Evolutionary conservation across 192 early-diverging fungal species (phyloP).

Genomic region (Pilaira anomala): DNA sequence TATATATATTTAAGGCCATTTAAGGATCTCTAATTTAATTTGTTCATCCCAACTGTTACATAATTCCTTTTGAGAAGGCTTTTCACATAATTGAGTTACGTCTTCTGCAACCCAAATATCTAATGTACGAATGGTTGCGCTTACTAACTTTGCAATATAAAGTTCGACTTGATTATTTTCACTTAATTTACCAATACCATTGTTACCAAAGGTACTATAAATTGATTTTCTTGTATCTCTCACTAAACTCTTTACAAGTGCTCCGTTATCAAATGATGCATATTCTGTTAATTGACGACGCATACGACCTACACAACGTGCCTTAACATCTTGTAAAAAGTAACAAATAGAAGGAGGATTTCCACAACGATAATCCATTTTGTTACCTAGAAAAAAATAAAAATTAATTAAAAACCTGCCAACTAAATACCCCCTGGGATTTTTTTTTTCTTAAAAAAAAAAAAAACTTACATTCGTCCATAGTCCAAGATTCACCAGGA

Average conservation of each 20-base stretch:
- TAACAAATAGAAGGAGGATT: constrained; percentile 60
- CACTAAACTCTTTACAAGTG: constrained; percentile 22
- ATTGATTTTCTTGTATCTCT: constrained; percentile 18
- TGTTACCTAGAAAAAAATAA: constrained; percentile 26
- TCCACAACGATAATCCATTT: constrained; percentile 57
- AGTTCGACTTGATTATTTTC: constrained; percentile 23
- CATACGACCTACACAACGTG: constrained; percentile 27
- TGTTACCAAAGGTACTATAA: constrained; percentile 10
- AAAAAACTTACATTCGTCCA: constrained; percentile 42
- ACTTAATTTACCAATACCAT: constrained; percentile 27
- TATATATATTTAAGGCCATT: constrained; percentile 29
- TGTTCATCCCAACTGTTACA: constrained; percentile 37
- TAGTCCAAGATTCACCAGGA: constrained; percentile 43
- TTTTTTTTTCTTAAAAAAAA: no score
- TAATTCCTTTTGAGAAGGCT: constrained; percentile 11
- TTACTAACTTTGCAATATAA: constrained; percentile 21
- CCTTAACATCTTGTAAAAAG: constrained; percentile 38
- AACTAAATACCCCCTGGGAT: background rate
- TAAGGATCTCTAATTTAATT: constrained; percentile 33
- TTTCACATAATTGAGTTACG: constrained; percentile 27
- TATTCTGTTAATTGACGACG: constrained; percentile 21
- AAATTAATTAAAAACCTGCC: background rate
- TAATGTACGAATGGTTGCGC: constrained; percentile 17
- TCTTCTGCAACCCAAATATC: constrained; percentile 24
- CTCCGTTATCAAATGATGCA: constrained; percentile 24